These are phyloP conservation scores for Magnolia kwangsiensis DNA, from an alignment of 164 flowering plant species.

Conservation along the genomic window DNA sequence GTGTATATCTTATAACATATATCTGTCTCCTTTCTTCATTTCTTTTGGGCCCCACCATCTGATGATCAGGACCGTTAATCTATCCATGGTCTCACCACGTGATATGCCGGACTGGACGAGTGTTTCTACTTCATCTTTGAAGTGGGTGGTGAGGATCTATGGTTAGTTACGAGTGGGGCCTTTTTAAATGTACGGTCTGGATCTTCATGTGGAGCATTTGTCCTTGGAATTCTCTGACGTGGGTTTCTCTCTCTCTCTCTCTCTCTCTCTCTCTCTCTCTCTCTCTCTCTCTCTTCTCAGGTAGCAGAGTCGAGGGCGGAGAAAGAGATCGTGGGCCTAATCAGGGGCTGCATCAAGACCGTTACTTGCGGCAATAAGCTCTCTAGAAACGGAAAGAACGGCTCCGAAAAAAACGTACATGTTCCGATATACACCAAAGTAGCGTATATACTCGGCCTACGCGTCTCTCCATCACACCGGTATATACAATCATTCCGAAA, in stretches of 20 bases:
- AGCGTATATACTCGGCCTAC: slow-evolving; percentile 91
- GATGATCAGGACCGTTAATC: background rate
- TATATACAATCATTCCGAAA: slow-evolving; percentile 8
- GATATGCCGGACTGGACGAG: background rate
- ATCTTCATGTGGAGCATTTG: background rate
- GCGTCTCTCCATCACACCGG: slow-evolving; percentile 91
- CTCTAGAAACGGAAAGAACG: slow-evolving; percentile 30
- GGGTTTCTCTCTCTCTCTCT: background rate
- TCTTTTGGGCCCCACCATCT: background rate
- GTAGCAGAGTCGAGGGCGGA: slow-evolving; percentile 50
- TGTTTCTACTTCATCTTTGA: background rate
- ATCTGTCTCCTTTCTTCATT: background rate
- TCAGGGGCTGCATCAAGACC: slow-evolving; percentile 90
- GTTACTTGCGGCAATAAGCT: slow-evolving; percentile 78
- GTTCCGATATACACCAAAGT: slow-evolving; percentile 71
- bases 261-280: background rate
- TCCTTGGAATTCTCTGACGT: background rate
- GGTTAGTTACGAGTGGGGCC: background rate
- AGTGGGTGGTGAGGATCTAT: too few species aligned
- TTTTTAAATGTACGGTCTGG: background rate
- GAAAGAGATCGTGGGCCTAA: slow-evolving; percentile 66
- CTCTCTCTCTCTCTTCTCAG: slow-evolving; percentile 22
- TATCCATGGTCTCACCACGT: background rate
- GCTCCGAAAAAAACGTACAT: background rate
- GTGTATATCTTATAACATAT: background rate